phyloP scores from a whole-genome alignment of 495 filamentous ascomycete genomes.

The Annulohypoxylon moriforme region DNA sequence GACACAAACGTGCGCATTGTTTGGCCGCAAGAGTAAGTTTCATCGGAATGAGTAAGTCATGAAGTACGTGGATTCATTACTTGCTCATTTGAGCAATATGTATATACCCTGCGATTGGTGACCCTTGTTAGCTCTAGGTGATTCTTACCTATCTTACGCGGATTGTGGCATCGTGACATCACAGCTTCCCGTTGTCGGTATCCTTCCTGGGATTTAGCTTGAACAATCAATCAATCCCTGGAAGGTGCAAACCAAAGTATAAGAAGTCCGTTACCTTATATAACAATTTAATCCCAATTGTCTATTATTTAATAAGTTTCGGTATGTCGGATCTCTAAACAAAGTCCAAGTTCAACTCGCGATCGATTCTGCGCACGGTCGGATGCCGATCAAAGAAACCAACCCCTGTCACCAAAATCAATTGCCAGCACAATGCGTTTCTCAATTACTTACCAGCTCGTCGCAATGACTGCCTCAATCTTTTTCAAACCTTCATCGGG shows the following conservation, averaged over 20 bases:
- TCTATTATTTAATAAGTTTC: neutral
- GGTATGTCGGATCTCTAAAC: neutral
- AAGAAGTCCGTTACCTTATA: neutral
- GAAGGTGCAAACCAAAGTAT: neutral
- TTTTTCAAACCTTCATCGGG: conserved; percentile 17
- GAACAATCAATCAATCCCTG: neutral
- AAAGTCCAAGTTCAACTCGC: neutral
- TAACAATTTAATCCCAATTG: neutral
- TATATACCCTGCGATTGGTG: neutral
- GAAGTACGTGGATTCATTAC: neutral
- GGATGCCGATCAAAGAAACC: neutral
- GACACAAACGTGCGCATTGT: neutral
- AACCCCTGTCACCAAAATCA: neutral
- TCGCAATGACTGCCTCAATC: neutral
- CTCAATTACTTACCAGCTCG: conserved; percentile 1
- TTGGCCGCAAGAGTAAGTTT: neutral
- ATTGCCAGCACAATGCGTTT: conserved; percentile 19
- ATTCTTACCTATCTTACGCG: neutral
- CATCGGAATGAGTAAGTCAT: neutral
- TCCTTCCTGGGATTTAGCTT: neutral
- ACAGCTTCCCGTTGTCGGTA: conserved; percentile 1
- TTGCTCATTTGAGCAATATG: neutral
- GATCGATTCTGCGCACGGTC: neutral
- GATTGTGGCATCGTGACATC: conserved; percentile 30
- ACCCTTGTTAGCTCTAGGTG: neutral